Base-by-base conservation (phyloP, 164 flowering plant species). In the Aristolochia californica region DNA sequence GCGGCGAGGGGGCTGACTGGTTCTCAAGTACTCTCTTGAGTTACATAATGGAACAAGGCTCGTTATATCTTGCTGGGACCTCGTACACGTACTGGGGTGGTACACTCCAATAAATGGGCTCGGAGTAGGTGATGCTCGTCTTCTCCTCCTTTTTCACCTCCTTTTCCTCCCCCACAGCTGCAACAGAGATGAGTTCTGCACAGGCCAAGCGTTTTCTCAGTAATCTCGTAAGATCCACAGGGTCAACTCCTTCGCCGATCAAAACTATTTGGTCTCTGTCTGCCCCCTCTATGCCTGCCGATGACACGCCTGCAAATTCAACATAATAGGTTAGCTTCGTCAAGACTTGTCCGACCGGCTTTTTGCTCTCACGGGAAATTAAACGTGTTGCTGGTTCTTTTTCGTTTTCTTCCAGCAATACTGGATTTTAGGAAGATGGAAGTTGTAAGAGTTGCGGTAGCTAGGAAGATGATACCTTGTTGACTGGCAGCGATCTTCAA, bases 171-270 rank as follows among this genome's bases (percentile, higher is more conserved):
- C 45, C 26, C 60, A 57, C 60, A 30, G 43, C 60, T 25, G 2
- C 38, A 20, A 60, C 22, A 50, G 38, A 50, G 17, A 49, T 20
- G 5, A 60, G 4, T 11, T 51, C 56, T 50, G 56, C 23, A n/a
- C 0, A 23, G 20, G 56, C 55, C 20, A 52, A 27, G 30, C 52
- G 48, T 54, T 60, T 60, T 56, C 63, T 50, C 47, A 60, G 12
- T 4, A 17, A 21, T 13, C 22, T 40, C 45, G 24, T 25, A 25
- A 60, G 15, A 17, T 23, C 25, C 23, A 25, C 20, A 1, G 63
- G 13, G 43, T 59, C 62, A 17, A 49, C 55, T 16, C 43, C 53
- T 8, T 47, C 43, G 9, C 62, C 62, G 30, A 48, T 17, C 25
- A 59, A 44, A 15, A 48, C 43, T 51, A 59, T 24, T 45, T 5